Evolutionary conservation across 345 rosid species (phyloP).

Genomic region (Boechera retrofracta): DNA sequence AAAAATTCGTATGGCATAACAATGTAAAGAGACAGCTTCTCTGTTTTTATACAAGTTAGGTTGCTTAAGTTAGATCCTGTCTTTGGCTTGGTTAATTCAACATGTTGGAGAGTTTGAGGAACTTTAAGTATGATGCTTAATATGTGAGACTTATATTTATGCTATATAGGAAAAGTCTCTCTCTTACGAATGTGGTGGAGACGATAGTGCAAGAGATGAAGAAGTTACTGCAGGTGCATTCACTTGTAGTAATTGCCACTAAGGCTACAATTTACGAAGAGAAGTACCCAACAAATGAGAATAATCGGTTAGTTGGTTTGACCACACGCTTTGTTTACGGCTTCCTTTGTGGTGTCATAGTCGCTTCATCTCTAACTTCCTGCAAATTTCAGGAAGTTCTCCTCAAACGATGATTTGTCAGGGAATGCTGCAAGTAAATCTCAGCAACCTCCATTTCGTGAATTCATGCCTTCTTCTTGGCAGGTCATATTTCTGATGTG

Average conservation of each 20-base stretch:
- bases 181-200: constrained; percentile 65
- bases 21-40: constrained; percentile 17
- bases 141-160: background rate
- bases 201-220: constrained; percentile 70
- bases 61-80: constrained; percentile 8
- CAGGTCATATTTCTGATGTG: constrained; percentile 57
- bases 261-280: constrained; percentile 60
- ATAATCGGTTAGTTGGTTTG: constrained; percentile 50
- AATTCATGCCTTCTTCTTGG: constrained; percentile 90
- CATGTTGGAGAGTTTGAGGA: constrained; percentile 7
- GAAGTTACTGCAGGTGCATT: constrained; percentile 66
- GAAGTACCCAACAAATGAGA: constrained; percentile 47
- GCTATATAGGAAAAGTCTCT: constrained; percentile 62
- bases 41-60: background rate
- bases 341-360: constrained; percentile 26
- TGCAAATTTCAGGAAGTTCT: constrained; percentile 43
- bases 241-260: constrained; percentile 69
- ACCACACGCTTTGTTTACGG: background rate
- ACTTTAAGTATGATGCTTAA: constrained; percentile 2
- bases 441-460: constrained; percentile 56
- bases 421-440: constrained; percentile 43
- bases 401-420: constrained; percentile 39
- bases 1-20: background rate
- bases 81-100: constrained; percentile 10
- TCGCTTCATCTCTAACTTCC: constrained; percentile 29